Conservation (phyloP, 1,284 basidiomycete genomes). For the Fistulina hepatica region DNA sequence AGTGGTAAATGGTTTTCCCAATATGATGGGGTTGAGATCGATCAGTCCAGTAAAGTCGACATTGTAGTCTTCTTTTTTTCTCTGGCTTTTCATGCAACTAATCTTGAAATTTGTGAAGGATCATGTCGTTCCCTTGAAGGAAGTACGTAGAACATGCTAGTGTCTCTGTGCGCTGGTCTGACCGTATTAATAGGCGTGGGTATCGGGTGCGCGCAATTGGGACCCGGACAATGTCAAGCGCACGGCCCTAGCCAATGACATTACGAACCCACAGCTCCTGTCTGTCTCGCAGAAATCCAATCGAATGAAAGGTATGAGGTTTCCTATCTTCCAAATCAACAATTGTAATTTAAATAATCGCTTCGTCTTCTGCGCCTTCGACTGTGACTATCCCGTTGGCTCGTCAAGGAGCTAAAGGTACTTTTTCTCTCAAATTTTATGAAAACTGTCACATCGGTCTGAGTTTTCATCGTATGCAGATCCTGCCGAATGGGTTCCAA, state of each 20-base stretch:
- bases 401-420: slow-evolving; percentile 15
- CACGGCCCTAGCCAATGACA: slow-evolving; percentile 12
- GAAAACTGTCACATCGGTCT: too few relatives aligned
- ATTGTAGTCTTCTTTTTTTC: slow-evolving; percentile 28
- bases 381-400: too few relatives aligned
- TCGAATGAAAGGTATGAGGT: slow-evolving; percentile 13
- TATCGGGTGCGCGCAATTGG: slow-evolving; percentile 14
- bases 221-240: slow-evolving; percentile 10
- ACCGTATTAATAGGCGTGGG: slow-evolving; percentile 7
- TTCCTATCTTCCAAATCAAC: background rate
- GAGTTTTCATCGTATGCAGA: slow-evolving; percentile 20
- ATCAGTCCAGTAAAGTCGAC: slow-evolving; percentile 35
- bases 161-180: background rate
- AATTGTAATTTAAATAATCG: background rate
- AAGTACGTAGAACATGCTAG: slow-evolving; percentile 20
- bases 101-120: slow-evolving; percentile 26
- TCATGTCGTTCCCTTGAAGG: slow-evolving; percentile 41
- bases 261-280: slow-evolving; percentile 13
- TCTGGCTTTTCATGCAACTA: background rate
- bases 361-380: too few relatives aligned
- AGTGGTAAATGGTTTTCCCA: slow-evolving; percentile 44
- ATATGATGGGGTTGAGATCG: slow-evolving; percentile 36
- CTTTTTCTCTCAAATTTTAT: background rate
- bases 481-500: slow-evolving; percentile 37
- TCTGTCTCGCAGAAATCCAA: slow-evolving; percentile 16